These are phyloP conservation scores for Scedosporium apiospermum DNA, from an alignment of 2,329 filamentous ascomycete species.

Conservation along the genomic window DNA sequence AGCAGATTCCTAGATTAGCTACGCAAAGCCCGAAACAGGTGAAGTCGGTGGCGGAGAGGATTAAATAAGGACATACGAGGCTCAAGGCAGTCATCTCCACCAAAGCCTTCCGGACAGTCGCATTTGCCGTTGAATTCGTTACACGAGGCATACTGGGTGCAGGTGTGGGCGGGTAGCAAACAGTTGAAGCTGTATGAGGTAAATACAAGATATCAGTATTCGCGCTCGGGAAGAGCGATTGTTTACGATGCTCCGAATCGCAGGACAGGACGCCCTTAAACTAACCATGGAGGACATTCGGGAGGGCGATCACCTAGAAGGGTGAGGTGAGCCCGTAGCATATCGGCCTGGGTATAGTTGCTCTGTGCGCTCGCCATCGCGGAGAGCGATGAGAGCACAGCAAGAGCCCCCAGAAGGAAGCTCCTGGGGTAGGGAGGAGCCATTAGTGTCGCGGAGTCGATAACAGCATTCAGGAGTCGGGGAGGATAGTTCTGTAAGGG, in stretches of 20 bases:
- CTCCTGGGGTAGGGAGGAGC: conserved; percentile 25
- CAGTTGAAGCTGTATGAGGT: conserved; percentile 75
- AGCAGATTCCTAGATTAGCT: not conserved
- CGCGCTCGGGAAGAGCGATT: conserved; percentile 24
- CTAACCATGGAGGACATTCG: conserved; percentile 69
- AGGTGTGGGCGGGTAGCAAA: conserved; percentile 83
- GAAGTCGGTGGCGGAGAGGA: not conserved
- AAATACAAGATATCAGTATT: conserved; percentile 24
- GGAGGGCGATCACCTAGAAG: conserved; percentile 65
- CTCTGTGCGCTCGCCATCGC: conserved; percentile 33
- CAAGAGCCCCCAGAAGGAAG: conserved; percentile 28
- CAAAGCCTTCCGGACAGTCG: conserved; percentile 83
- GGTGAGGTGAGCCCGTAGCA: conserved; percentile 56
- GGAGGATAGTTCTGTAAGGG: not conserved
- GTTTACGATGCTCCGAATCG: not conserved
- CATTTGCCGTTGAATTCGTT: conserved; percentile 89
- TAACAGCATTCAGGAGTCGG: conserved; percentile 2
- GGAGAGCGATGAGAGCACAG: conserved; percentile 26
- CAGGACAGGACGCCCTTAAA: conserved; percentile 14
- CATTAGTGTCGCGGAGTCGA: conserved; percentile 19
- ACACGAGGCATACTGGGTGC: conserved; percentile 82
- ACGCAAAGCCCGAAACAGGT: not conserved
- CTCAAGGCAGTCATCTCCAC: conserved; percentile 83
- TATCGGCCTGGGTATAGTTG: conserved; percentile 53
- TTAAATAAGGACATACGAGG: conserved; percentile 45